These are phyloP conservation scores for Cyberlindnera subsufficiens DNA, from an alignment of 805 yeast genomes.

Conservation along the genomic window DNA sequence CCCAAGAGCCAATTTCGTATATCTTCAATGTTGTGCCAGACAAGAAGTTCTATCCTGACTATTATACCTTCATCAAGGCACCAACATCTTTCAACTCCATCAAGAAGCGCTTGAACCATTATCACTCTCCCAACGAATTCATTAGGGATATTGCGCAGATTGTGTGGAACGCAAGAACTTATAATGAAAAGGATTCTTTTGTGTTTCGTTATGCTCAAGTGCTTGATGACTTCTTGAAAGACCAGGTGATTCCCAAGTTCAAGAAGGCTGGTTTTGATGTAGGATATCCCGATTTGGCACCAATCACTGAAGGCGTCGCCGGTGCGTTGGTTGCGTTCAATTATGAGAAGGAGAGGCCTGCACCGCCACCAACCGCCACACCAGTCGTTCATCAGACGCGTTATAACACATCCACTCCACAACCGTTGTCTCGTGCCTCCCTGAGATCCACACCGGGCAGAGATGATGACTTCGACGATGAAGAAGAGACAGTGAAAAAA, in stretches of 20 bases:
- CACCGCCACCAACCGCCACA: slow-evolving; percentile 3
- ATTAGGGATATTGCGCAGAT: slow-evolving; percentile 76
- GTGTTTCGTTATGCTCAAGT: slow-evolving; percentile 64
- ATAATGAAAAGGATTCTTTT: slow-evolving; percentile 63
- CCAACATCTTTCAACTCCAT: slow-evolving; percentile 83
- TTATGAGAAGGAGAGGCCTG: slow-evolving; percentile 4
- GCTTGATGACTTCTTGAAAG: slow-evolving; percentile 34
- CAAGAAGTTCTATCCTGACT: slow-evolving; percentile 62
- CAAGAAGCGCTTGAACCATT: slow-evolving; percentile 49
- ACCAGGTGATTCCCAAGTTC: slow-evolving; percentile 30
- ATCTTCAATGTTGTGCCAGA: slow-evolving; percentile 73
- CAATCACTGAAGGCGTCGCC: slow-evolving; percentile 15
- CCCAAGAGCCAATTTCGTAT: slow-evolving; percentile 37
- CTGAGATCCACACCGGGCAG: slow-evolving; percentile 9
- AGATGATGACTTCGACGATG: slow-evolving; percentile 11
- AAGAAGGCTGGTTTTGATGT: slow-evolving; percentile 27
- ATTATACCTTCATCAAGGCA: slow-evolving; percentile 67
- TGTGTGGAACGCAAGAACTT: slow-evolving; percentile 84
- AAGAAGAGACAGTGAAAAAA: slow-evolving; percentile 6
- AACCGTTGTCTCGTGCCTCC: slow-evolving; percentile 1
- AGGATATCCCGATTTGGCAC: slow-evolving; percentile 33
- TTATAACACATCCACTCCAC: not conserved
- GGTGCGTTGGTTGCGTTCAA: slow-evolving; percentile 17
- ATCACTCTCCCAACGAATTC: slow-evolving; percentile 61
- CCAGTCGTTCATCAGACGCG: not conserved